Evolutionary conservation across 495 filamentous ascomycete species (phyloP), one percentile per base, ranked within the genome.

Genomic region (Penicillium chermesinum): DNA sequence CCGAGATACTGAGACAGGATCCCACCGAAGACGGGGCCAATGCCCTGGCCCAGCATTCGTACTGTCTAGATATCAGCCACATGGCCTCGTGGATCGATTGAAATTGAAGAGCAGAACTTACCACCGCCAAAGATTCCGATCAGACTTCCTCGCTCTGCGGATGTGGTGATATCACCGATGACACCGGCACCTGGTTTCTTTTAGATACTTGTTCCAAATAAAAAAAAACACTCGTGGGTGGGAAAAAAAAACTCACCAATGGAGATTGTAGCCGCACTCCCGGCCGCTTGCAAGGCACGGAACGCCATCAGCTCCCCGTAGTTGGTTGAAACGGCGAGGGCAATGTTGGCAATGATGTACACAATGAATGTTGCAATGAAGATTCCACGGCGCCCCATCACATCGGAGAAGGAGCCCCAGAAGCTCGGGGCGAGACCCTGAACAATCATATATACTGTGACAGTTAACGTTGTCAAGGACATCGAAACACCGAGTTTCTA

Each of bases 11-110:
- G 67, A 2, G 79, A 70, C 2, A 88, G 61, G 1, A 86, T 50
- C 0, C 84, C 85, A 13, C 85, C 86, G 27, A 88, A 74, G 0
- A 86, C 77, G 0, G 83, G 83, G 12, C 79, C 80, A 18, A 86
- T 52, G 3, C 78, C 72, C 8, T 81, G 79, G 0, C 79, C 80
- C 16, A 65, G 54, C 68, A 68, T 71, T 25, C 68, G 64, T n/a
- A 66, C 62, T 62, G 19, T 14, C 22, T 32, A 32, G 16, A 17
- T 49, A 21, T 55, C 20, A 49, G 46, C 13, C 38, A 18, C 9
- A 32, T 27, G 14, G 19, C 7, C 2, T n/a, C 3, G 15, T 33
- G 41, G 25, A 35, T 15, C 3, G 6, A 7, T 13, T 14, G 8
- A 12, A 3, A 8, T 7, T 42, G 16, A 18, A 30, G 4, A 10